Evolutionary conservation across 140 eudicot genomes (phyloP).

Genomic region (Bidens hawaiensis): DNA sequence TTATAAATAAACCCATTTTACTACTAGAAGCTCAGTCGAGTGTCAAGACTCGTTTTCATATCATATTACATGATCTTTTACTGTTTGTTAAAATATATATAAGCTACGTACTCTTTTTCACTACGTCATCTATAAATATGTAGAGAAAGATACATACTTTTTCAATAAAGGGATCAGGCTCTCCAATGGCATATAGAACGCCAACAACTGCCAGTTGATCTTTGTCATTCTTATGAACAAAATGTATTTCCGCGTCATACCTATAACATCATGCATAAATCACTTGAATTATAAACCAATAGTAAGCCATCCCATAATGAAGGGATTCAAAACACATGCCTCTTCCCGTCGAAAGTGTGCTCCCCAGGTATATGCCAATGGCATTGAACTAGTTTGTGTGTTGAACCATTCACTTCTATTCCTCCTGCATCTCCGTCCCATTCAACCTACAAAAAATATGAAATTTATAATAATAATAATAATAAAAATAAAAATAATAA

Average conservation of each 20-base stretch:
- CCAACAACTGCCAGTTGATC: slow-evolving; percentile 39
- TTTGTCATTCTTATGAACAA: slow-evolving; percentile 34
- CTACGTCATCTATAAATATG: too few relatives aligned
- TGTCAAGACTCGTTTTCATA: too few relatives aligned
- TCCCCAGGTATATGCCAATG: slow-evolving; percentile 85
- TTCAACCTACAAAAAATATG: slow-evolving; percentile 30
- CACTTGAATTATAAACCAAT: not conserved
- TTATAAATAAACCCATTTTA: too few relatives aligned
- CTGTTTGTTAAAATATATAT: too few relatives aligned
- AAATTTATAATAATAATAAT: not conserved
- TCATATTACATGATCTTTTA: not conserved
- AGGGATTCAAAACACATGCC: slow-evolving; percentile 27
- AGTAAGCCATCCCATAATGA: not conserved
- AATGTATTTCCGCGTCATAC: slow-evolving; percentile 44
- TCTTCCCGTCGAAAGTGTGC: slow-evolving; percentile 52
- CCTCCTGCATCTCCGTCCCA: slow-evolving; percentile 59
- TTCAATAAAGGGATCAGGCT: slow-evolving; percentile 42
- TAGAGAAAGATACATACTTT: not conserved
- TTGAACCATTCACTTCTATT: slow-evolving; percentile 36
- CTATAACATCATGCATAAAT: slow-evolving; percentile 20
- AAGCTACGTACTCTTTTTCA: too few relatives aligned
- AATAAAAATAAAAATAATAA: not conserved
- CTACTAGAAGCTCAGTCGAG: too few relatives aligned
- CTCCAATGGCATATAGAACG: slow-evolving; percentile 35
- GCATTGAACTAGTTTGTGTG: slow-evolving; percentile 40